Evolutionary conservation across 345 rosid genomes (phyloP).

Genomic region (Passiflora organensis): DNA sequence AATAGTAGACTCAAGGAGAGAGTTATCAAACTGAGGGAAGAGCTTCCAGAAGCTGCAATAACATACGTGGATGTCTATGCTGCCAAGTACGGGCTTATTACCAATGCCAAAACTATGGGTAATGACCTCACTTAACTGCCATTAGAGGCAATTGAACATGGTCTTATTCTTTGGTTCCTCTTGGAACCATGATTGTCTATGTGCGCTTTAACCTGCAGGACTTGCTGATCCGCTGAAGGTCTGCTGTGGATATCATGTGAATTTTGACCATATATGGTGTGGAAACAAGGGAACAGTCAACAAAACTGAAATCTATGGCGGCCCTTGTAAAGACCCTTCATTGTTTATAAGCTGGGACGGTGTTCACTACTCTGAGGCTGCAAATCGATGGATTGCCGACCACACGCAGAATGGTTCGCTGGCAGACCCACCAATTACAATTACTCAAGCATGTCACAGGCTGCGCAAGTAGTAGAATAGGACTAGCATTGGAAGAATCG

Average conservation of each 20-base stretch:
- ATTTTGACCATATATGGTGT: conserved; percentile 51
- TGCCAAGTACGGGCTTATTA: conserved; percentile 68
- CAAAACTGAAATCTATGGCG: conserved; percentile 37
- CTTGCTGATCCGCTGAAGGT: conserved; percentile 45
- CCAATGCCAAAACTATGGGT: conserved; percentile 60
- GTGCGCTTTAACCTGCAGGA: conserved; percentile 25
- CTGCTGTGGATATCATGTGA: conserved; percentile 58
- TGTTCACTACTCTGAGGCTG: conserved; percentile 50
- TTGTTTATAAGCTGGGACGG: conserved; percentile 51
- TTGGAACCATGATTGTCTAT: too few relatives aligned
- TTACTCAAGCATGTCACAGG: conserved; percentile 58
- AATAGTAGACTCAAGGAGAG: conserved; percentile 61
- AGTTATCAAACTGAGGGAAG: conserved; percentile 43
- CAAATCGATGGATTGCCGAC: conserved; percentile 62
- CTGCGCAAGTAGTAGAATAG: conserved; percentile 9
- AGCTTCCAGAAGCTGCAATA: conserved; percentile 62
- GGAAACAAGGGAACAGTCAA: conserved; percentile 40
- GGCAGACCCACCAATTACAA: conserved; percentile 56
- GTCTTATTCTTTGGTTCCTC: too few relatives aligned
- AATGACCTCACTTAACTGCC: too few relatives aligned
- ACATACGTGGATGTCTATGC: conserved; percentile 75
- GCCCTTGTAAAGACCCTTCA: conserved; percentile 45
- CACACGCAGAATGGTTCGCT: conserved; percentile 54
- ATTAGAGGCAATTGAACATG: too few relatives aligned
- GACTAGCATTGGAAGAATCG: background rate